Evolutionary conservation across 306 rosid species (phyloP).

Genomic region (Malus fusca): DNA sequence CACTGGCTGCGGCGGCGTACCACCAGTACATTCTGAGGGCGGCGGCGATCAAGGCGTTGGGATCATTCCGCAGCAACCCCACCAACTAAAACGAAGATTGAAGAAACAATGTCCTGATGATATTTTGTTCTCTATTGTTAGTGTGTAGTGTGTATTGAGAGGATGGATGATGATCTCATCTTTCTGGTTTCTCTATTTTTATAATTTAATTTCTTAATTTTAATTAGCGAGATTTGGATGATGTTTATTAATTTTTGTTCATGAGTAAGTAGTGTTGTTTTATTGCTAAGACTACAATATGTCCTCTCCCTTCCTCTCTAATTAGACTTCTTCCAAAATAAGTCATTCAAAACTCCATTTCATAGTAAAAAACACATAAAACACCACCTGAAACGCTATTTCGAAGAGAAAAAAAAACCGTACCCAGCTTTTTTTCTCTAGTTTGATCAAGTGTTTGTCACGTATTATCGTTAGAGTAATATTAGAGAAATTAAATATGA

Average conservation of each 20-base stretch:
- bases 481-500: too few species aligned
- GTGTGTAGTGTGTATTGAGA: neutral
- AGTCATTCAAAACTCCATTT: neutral
- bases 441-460: neutral
- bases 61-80: constrained; percentile 78
- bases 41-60: constrained; percentile 76
- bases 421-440: neutral
- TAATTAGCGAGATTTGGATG: constrained; percentile 2
- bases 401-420: too few species aligned
- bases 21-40: constrained; percentile 83
- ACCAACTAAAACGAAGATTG: constrained; percentile 28
- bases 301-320: neutral
- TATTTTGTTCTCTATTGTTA: neutral
- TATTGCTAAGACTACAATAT: neutral
- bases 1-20: constrained; percentile 72
- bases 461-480: neutral
- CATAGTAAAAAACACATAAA: neutral
- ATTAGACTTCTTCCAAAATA: neutral
- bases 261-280: constrained; percentile 9
- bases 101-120: neutral
- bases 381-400: too few species aligned
- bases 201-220: neutral
- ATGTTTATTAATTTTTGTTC: constrained; percentile 19
- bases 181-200: neutral
- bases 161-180: neutral